A percentile compares a stretch with the other conserved stretches of the same genome.
Conservation (phyloP, 495 filamentous ascomycete genomes). For the Talaromyces nanjingensis region DNA sequence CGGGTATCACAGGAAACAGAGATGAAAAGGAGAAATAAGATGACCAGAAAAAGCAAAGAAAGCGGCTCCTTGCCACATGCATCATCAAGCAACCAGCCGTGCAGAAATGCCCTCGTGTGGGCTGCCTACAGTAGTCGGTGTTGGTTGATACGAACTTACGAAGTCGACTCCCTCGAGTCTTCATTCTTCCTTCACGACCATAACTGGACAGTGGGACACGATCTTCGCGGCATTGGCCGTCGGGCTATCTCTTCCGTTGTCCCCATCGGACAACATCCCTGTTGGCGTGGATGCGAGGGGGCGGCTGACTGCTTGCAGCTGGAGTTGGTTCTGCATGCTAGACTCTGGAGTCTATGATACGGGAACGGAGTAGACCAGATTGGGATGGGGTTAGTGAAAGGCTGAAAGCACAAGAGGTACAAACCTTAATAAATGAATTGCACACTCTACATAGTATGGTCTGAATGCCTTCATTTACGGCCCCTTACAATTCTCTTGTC, state of each 20-base stretch:
- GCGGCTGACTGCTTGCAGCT: conserved; percentile 1
- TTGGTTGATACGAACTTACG: neutral
- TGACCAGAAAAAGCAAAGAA: neutral
- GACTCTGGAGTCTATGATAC: neutral
- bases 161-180: neutral
- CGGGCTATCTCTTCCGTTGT: neutral
- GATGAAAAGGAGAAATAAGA: no score
- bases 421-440: neutral
- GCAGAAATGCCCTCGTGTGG: neutral
- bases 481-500: neutral
- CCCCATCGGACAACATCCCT: neutral
- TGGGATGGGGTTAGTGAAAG: neutral
- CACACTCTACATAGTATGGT: neutral
- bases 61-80: neutral
- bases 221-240: neutral
- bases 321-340: neutral
- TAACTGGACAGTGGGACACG: neutral
- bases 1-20: no score
- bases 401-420: neutral
- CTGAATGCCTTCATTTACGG: neutral
- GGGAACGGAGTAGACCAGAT: neutral
- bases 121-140: neutral
- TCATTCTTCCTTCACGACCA: neutral
- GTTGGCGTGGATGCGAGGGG: neutral
- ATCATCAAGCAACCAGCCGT: neutral